Evolutionary conservation across 73 alveolate genomes (phyloP), one percentile per base, ranked within the genome.

Genomic region (Durusdinium trenchii): DNA sequence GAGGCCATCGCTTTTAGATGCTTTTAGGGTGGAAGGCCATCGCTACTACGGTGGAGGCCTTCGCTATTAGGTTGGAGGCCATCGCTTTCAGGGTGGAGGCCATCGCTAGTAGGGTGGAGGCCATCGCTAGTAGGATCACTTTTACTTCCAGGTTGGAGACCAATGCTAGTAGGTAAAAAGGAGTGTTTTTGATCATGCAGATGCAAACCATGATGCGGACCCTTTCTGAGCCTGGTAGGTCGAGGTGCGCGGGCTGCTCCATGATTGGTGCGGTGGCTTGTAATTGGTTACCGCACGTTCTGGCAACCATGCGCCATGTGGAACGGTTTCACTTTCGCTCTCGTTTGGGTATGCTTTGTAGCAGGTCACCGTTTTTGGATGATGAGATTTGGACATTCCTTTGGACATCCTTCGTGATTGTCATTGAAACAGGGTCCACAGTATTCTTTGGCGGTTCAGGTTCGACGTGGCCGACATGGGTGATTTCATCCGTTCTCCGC

Each of bases 381-480:
- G 45, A 18, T 67, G 43, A 3, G 81, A 18, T 67, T 26, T 67
- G 81, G 32, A 32, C 42, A n/a, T 67, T 1, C 32, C n/a, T 60
- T 60, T 60, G 30, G 18, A 32, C 73, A 23, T 32, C 73, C 18
- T 32, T 60, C 30, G 73, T 23, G 18, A 23, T 60, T 32, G 73
- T 23, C n/a, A 60, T 60, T 60, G 84, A 73, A 36, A 5, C 51
- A 73, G 2, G 1, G 75, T 46, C 12, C n/a, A n/a, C n/a, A 36
- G 1, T 3, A 10, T 1, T n/a, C 36, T 36, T 73, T n/a, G 84
- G 76, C 40, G 36, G 38, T 62, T 12, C 52, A 91, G 98, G 98
- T 91, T 91, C 38, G 98, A 91, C 45, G 98, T 91, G 76, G 98
- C 90, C 6, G 98, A 91, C 48, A 91, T 91, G 98, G 98, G 98